Evolutionary conservation across 495 filamentous ascomycete species (phyloP).

Genomic region (Ramalina intermedia): DNA sequence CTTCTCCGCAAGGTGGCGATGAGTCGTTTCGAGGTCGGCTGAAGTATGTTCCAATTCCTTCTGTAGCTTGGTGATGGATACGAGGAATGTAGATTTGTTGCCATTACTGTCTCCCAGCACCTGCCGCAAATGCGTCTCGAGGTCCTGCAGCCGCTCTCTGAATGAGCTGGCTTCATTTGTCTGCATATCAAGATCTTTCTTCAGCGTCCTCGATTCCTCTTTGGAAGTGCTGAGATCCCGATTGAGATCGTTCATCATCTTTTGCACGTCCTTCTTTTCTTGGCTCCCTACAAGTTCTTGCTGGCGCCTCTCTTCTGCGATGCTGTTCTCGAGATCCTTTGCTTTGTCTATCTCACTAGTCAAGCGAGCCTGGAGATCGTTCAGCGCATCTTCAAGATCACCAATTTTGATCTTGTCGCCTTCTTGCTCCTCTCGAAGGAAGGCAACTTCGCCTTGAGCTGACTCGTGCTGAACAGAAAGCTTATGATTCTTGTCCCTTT

Average conservation of each 20-base stretch:
- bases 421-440: constrained; percentile 94
- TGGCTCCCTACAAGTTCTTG: constrained; percentile 70
- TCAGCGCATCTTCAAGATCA: constrained; percentile 68
- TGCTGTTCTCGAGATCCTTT: constrained; percentile 60
- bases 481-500: constrained; percentile 71
- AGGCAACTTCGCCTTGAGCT: constrained; percentile 81
- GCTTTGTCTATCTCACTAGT: constrained; percentile 69
- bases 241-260: constrained; percentile 72
- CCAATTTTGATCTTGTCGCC: constrained; percentile 96
- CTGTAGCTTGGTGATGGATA: constrained; percentile 76
- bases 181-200: constrained; percentile 63
- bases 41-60: constrained; percentile 71
- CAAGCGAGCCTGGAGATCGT: constrained; percentile 54
- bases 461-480: constrained; percentile 85
- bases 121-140: constrained; percentile 77
- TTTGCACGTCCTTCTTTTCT: constrained; percentile 77
- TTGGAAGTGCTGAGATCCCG: constrained; percentile 63
- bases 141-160: constrained; percentile 75
- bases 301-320: constrained; percentile 69
- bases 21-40: constrained; percentile 64
- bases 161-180: constrained; percentile 81
- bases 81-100: constrained; percentile 71
- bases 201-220: constrained; percentile 70
- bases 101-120: constrained; percentile 74
- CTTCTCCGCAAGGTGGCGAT: constrained; percentile 66